phyloP scores from a whole-genome alignment of 2,329 filamentous ascomycete species.

The Orbilia blumenaviensis region DNA sequence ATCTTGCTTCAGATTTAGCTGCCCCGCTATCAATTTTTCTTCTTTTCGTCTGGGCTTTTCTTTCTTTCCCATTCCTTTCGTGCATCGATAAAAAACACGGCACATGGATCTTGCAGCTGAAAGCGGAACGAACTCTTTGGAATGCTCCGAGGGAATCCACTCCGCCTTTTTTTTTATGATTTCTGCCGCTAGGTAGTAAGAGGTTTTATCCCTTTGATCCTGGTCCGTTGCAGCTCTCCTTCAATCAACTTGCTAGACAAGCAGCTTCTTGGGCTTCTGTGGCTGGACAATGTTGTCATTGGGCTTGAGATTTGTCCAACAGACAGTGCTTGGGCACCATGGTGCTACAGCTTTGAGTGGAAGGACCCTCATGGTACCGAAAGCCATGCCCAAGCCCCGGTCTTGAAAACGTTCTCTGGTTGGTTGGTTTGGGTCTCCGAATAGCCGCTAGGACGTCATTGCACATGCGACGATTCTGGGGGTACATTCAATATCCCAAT shows the following conservation, averaged over 20 bases:
- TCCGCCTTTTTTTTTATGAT: background rate
- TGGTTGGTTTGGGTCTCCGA: conserved; percentile 21
- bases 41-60: background rate
- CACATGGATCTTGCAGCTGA: conserved; percentile 35
- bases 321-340: background rate
- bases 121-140: conserved; percentile 29
- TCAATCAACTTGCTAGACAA: background rate
- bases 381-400: conserved; percentile 19
- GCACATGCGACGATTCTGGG: conserved; percentile 30
- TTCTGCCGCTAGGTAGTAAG: background rate
- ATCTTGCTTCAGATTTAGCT: background rate
- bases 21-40: conserved; percentile 19
- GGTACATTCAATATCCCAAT: background rate
- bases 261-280: conserved; percentile 7
- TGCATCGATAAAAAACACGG: background rate
- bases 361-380: conserved; percentile 30
- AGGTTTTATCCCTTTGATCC: conserved; percentile 3
- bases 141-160: conserved; percentile 33
- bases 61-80: background rate
- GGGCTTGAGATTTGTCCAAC: background rate
- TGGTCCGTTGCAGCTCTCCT: background rate
- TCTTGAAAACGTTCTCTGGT: conserved; percentile 15
- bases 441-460: conserved; percentile 44
- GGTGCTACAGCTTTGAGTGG: conserved; percentile 9
- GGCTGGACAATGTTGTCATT: conserved; percentile 42